Evolutionary conservation across 345 rosid genomes (phyloP), one percentile per base, ranked within the genome.

Genomic region (Stellera chamaejasme): DNA sequence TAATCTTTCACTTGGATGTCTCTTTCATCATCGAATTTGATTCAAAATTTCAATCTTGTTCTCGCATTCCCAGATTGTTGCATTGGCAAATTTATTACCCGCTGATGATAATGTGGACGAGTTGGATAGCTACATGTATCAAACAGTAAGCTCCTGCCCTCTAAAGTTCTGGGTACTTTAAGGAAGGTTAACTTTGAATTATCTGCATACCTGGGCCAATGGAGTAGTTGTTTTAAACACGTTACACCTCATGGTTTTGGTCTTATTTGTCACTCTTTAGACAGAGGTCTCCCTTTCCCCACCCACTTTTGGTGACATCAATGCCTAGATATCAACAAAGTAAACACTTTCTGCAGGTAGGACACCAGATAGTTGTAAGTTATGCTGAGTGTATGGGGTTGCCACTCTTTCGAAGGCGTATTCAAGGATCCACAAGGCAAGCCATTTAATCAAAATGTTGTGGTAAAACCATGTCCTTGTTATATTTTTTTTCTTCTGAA

Each of bases 81-180:
- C 97, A 16, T 66, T 90, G 83, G 96, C 95, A 10, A 90, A 94
- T 68, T 79, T 94, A 76, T 51, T 89, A 53, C 97, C 96, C 5
- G 78, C 59, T 55, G 96, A 90, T 80, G 96, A 87, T 69, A 76
- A 85, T 0, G 87, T 85, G 51, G 97, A 87, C 55, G 99, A 94
- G 74, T 69, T 94, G 56, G 96, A 90, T 66, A 94, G 97, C 75
- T 94, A 83, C 75, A 94, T 87, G 96, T 86, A 82, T 62, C 95
- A 85, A 75, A 87, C 95, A 57, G 87, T 88, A 72, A 72, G 77
- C 61, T 26, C 60, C 50, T 47, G 3, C 23, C 27, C 11, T 45
- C 27, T 8, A 32, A 32, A 32, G 5, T 32, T 32, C 39, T 32
- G 5, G 39, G 39, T 32, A 32, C 39, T 32, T 5, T 8, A 32